Conservation (phyloP, 805 yeast genomes). For the Nakazawaea anatomiae region DNA sequence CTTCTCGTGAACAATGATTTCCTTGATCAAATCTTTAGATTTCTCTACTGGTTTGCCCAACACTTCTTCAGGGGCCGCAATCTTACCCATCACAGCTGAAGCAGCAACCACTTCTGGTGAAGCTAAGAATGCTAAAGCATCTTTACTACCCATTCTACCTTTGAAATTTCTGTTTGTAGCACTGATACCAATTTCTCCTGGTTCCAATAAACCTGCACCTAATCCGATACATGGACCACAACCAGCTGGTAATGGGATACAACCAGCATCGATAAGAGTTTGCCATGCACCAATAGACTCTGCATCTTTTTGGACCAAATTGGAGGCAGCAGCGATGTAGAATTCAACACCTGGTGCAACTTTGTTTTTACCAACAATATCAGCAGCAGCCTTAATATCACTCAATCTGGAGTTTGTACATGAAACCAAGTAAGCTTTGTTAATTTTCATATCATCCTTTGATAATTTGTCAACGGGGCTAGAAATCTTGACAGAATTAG, state of each 20-base stretch:
- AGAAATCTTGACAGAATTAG: conserved; percentile 92
- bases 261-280: conserved; percentile 84
- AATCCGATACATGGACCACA: conserved; percentile 99
- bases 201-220: conserved; percentile 88
- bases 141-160: conserved; percentile 98
- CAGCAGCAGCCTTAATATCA: conserved; percentile 93
- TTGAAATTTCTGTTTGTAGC: conserved; percentile 98
- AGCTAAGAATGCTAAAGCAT: conserved; percentile 92
- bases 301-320: conserved; percentile 89
- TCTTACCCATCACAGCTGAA: conserved; percentile 90
- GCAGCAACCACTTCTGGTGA: conserved; percentile 99
- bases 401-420: conserved; percentile 94
- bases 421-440: conserved; percentile 96
- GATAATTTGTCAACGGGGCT: conserved; percentile 73
- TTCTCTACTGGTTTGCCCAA: conserved; percentile 48
- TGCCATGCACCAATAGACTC: conserved; percentile 92
- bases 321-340: conserved; percentile 96
- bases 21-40: conserved; percentile 42
- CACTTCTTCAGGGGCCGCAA: conserved; percentile 88
- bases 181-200: conserved; percentile 96
- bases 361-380: conserved; percentile 73
- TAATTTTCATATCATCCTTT: conserved; percentile 63
- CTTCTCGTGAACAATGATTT: conserved; percentile 26
- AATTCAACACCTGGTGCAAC: conserved; percentile 89
- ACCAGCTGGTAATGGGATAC: conserved; percentile 93